Conservation (phyloP, 805 yeast species). For the Suhomyces sp. region DNA sequence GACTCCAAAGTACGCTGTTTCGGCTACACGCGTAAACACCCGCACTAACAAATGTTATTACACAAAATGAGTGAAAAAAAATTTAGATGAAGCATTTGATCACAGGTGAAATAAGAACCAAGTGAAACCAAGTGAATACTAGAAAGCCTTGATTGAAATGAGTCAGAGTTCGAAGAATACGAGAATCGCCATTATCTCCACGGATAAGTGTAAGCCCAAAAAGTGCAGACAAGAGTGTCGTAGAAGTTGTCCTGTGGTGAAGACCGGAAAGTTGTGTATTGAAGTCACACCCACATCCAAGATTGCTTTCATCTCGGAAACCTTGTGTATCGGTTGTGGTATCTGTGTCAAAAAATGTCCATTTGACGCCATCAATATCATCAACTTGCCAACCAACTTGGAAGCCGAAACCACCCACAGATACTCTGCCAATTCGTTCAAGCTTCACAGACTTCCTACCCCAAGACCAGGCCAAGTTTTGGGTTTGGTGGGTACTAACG, state of each 20-base stretch:
- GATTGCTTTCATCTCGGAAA: constrained; percentile 93
- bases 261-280: constrained; percentile 96
- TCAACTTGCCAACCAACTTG: constrained; percentile 93
- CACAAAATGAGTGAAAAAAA: constrained; percentile 12
- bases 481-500: constrained; percentile 97
- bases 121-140: not conserved
- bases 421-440: constrained; percentile 96
- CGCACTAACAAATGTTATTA: constrained; percentile 12
- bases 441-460: constrained; percentile 93
- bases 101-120: not conserved
- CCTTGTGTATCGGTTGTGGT: constrained; percentile 98
- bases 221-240: constrained; percentile 98
- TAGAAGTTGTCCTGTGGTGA: constrained; percentile 95
- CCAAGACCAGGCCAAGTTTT: constrained; percentile 99
- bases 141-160: constrained; percentile 11
- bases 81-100: constrained; percentile 2
- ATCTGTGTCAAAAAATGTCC: constrained; percentile 99
- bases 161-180: constrained; percentile 41
- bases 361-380: constrained; percentile 93
- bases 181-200: constrained; percentile 94
- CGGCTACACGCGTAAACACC: constrained; percentile 11
- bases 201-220: constrained; percentile 96
- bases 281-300: constrained; percentile 90
- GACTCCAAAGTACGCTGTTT: constrained; percentile 16
- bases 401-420: constrained; percentile 93